Percentiles rank a stretch among this genome's conserved stretches.
phyloP scores from a whole-genome alignment of 2,329 filamentous ascomycete species.

The Penicillium sp. region DNA sequence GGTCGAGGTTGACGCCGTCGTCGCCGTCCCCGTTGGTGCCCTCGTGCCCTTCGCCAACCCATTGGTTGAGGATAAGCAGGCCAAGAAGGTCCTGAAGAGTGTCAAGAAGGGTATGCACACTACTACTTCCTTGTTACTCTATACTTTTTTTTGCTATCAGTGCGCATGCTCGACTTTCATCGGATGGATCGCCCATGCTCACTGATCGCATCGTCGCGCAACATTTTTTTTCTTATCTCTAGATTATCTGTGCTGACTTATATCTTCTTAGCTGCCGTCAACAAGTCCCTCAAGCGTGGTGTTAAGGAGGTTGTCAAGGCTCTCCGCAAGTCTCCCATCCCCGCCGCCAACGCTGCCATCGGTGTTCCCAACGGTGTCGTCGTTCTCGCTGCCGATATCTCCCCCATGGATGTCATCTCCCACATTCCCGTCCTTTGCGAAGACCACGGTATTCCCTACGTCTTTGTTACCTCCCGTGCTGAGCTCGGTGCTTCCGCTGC shows the following conservation, averaged over 20 bases:
- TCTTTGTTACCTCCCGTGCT: slow-evolving; percentile 88
- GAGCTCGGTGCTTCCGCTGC: slow-evolving; percentile 90
- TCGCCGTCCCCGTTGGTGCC: slow-evolving; percentile 44
- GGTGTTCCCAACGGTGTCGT: slow-evolving; percentile 71
- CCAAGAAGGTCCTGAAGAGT: slow-evolving; percentile 53
- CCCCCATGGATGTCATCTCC: slow-evolving; percentile 96
- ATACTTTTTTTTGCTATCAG: neutral
- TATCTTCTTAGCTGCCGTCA: slow-evolving; percentile 71
- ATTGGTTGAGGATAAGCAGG: slow-evolving; percentile 51
- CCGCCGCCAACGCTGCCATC: slow-evolving; percentile 62
- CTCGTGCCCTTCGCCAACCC: slow-evolving; percentile 52
- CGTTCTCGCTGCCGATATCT: slow-evolving; percentile 94
- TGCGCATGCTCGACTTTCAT: neutral
- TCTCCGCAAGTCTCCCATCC: slow-evolving; percentile 81
- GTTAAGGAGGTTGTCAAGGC: slow-evolving; percentile 99
- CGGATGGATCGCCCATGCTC: neutral
- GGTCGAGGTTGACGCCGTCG: slow-evolving; percentile 27
- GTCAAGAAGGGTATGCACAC: slow-evolving; percentile 50
- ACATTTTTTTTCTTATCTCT: slow-evolving; percentile 4
- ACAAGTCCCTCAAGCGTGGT: slow-evolving; percentile 93
- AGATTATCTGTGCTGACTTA: slow-evolving; percentile 20
- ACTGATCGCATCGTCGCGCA: neutral
- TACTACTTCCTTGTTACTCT: neutral
- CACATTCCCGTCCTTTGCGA: slow-evolving; percentile 98
- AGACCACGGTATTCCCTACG: slow-evolving; percentile 94